Conservation (phyloP, 108 stramenopile genomes). For the Chaetoceros tenuissimus region DNA sequence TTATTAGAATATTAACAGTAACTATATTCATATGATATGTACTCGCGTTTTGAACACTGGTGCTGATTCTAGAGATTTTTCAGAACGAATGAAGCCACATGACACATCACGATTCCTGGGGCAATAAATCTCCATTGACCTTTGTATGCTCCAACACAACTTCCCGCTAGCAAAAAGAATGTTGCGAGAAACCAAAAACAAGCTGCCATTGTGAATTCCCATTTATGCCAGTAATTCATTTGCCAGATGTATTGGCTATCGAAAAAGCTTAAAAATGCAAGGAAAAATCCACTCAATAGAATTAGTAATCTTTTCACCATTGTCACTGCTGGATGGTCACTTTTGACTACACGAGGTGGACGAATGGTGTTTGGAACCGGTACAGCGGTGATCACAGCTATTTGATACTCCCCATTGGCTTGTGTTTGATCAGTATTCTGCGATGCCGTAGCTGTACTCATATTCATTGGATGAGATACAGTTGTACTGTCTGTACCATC, state of each 20-base stretch:
- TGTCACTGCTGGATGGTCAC: background rate
- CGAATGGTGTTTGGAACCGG: background rate
- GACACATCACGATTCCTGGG: background rate
- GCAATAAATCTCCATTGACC: background rate
- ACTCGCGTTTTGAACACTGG: too few species aligned
- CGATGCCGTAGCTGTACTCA: too few species aligned
- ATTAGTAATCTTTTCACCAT: background rate
- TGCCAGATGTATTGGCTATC: background rate
- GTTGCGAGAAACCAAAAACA: background rate
- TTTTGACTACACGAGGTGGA: background rate
- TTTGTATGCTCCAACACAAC: background rate
- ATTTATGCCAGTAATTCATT: background rate
- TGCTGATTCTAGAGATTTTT: too few species aligned
- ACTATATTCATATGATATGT: too few species aligned
- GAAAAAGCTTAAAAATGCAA: background rate
- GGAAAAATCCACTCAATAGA: background rate
- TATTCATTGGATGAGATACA: too few species aligned
- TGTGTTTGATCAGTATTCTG: too few species aligned
- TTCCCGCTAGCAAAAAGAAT: background rate
- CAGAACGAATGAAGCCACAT: background rate
- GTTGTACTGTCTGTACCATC: too few species aligned
- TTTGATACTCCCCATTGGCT: too few species aligned
- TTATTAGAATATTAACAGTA: too few species aligned
- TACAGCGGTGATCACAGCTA: too few species aligned
- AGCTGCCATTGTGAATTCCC: background rate